These are phyloP conservation scores for Cephalotrichum gorgonifer DNA, from an alignment of 2,329 filamentous ascomycete species.

Conservation along the genomic window DNA sequence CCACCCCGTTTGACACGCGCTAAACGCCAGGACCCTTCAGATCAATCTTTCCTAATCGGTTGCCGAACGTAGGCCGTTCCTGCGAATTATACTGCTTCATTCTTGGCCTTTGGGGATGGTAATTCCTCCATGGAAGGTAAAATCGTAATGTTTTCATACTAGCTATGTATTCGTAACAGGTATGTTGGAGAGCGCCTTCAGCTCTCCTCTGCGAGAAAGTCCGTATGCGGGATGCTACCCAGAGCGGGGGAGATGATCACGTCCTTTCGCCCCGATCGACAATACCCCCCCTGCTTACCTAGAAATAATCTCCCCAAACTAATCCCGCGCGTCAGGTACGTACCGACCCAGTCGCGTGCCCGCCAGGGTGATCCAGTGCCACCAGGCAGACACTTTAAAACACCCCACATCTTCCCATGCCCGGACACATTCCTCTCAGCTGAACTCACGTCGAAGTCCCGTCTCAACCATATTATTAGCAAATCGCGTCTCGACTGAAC, in stretches of 20 bases:
- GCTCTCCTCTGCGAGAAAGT: no score
- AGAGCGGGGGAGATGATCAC: no score
- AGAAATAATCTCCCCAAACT: not conserved
- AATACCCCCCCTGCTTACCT: no score
- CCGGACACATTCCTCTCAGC: not conserved
- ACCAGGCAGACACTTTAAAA: not conserved
- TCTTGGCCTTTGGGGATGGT: no score
- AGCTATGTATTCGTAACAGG: no score
- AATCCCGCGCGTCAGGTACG: not conserved
- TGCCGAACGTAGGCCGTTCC: no score
- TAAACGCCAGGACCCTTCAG: not conserved
- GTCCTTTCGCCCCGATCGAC: no score
- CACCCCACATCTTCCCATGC: not conserved
- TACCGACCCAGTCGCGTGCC: not conserved
- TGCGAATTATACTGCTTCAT: no score
- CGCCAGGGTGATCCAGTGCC: not conserved
- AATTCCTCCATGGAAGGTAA: no score
- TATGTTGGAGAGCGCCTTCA: no score
- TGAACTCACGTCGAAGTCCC: constrained; percentile 4
- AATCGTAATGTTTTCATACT: no score
- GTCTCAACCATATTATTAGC: not conserved
- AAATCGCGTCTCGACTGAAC: not conserved
- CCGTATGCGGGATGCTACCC: no score
- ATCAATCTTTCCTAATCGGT: not conserved
- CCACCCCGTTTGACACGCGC: not conserved